Base-by-base conservation (phyloP, 257 asterid genomes). In the Solanum corneliomulleri region DNA sequence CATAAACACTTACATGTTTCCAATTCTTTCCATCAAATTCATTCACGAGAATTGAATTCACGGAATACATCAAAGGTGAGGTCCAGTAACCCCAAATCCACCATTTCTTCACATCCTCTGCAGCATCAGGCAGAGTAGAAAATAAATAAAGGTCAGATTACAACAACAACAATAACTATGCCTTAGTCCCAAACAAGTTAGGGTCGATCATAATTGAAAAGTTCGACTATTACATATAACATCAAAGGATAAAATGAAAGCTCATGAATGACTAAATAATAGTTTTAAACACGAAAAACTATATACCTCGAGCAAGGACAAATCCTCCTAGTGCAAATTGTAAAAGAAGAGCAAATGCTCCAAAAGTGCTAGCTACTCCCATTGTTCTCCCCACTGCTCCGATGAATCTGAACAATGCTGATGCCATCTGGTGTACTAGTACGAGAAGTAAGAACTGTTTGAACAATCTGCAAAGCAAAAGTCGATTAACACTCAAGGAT, bases 11-110 rank as follows among this genome's bases (percentile, higher is more conserved):
- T 93, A 92, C 95, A 47, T 13, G 90, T 86, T 91, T 89, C 98
- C 98, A 93, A 39, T 96, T 94, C 49, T 92, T 92, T 52, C 92
- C 94, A 1, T 88, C 89, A 90, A 93, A 94, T 88, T 94, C 98
- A 76, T 94, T 94, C 10, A 86, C 95, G 31, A 93, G 90, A 84
- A 94, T 93, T 77, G 94, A 95, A 83, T 93, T 94, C 87, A 92
- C 94, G 39, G 93, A 92, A 52, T 94, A 94, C 98, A 94, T 94
- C 92, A 94, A 16, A 0, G 98, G 98, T 21, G 96, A 94, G 62
- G 93, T 58, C 92, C 92, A 94, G 90, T 92, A 94, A 33, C 95
- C 96, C 98, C 98, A 94, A 16, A 94, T 11, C 96, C 98, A 94
- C 98, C 98, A 94, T 8, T 87, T 62, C 90, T 92, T 92, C 23